Conservation (phyloP, 108 stramenopile species). For the Epithemia pelagica region DNA sequence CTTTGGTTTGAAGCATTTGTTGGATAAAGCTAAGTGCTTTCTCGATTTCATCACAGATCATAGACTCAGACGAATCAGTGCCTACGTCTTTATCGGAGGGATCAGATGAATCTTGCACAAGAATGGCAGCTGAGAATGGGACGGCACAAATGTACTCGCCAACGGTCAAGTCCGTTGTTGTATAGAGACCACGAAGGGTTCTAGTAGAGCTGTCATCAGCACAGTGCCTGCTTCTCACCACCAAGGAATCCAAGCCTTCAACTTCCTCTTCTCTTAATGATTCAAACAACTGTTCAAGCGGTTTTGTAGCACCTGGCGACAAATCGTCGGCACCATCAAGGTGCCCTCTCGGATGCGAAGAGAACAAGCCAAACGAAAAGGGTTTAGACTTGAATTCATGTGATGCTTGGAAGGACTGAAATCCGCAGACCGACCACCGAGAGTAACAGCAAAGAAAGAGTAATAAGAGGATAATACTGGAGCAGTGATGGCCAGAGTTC, state of each 20-base stretch:
- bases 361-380: too few species aligned
- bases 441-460: too few species aligned
- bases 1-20: not conserved
- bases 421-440: too few species aligned
- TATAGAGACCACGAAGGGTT: slow-evolving; percentile 19
- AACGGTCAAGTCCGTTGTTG: slow-evolving; percentile 3
- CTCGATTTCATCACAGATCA: not conserved
- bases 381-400: too few species aligned
- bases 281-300: slow-evolving; percentile 8
- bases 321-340: too few species aligned
- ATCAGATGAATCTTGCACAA: slow-evolving; percentile 19
- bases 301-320: too few species aligned
- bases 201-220: not conserved
- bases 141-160: slow-evolving; percentile 28
- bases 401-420: too few species aligned
- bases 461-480: too few species aligned
- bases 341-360: too few species aligned
- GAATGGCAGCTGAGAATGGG: slow-evolving; percentile 18
- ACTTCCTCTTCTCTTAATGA: slow-evolving; percentile 20
- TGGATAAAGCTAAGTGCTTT: slow-evolving; percentile 3
- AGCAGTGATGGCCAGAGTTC: too few species aligned
- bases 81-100: not conserved
- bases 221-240: slow-evolving; percentile 3
- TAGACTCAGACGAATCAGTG: not conserved
- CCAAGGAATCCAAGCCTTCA: slow-evolving; percentile 20